A percentile compares a stretch with the other conserved stretches of the same genome.
Evolutionary conservation across 352 stramenopile genomes (phyloP).

Genomic region (Thalassiosira pacifica): DNA sequence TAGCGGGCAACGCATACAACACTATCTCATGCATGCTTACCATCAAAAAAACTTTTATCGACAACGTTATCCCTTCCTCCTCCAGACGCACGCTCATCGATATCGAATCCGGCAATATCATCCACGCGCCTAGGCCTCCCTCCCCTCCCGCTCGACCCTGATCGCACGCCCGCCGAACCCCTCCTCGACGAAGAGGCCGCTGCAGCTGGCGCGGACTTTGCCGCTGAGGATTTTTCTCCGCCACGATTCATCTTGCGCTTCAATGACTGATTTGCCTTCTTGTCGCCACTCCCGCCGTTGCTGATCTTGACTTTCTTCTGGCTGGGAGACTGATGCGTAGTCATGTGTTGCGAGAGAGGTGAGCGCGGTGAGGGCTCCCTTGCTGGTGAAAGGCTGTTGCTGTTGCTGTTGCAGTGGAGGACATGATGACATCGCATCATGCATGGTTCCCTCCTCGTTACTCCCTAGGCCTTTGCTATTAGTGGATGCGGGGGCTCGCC

Average conservation of each 20-base stretch:
- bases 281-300: too few relatives aligned
- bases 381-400: too few relatives aligned
- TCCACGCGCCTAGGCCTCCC: background rate
- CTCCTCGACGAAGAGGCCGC: background rate
- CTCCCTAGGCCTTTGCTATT: too few relatives aligned
- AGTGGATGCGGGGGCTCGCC: too few relatives aligned
- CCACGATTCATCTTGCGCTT: constrained; percentile 3
- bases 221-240: background rate
- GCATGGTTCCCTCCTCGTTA: too few relatives aligned
- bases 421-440: too few relatives aligned
- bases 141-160: background rate
- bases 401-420: too few relatives aligned
- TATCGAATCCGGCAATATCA: background rate
- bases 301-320: too few relatives aligned
- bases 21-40: constrained; percentile 5
- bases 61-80: background rate
- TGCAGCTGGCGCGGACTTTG: background rate
- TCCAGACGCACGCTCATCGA: constrained; percentile 6
- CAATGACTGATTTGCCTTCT: too few relatives aligned
- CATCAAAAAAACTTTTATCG: constrained; percentile 41
- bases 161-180: background rate
- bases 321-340: too few relatives aligned
- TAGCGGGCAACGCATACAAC: background rate
- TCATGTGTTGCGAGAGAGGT: too few relatives aligned
- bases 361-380: too few relatives aligned